Evolutionary conservation across 164 flowering plant genomes (phyloP).

Genomic region (Vitis riparia): DNA sequence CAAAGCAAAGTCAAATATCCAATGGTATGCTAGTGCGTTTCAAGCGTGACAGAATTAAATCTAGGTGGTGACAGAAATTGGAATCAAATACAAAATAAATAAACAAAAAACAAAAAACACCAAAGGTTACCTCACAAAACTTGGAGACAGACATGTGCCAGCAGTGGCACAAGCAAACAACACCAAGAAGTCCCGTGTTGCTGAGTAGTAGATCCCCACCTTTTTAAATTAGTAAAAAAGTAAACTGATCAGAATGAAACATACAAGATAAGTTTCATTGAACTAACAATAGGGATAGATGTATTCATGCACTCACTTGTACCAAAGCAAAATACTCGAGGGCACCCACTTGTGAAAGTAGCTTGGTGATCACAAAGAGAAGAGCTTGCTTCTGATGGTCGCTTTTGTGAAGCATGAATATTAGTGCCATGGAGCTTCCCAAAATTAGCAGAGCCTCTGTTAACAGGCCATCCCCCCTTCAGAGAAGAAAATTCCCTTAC

Average conservation of each 20-base stretch:
- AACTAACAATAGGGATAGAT: background rate
- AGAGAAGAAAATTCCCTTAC: constrained; percentile 18
- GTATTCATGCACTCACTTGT: constrained; percentile 37
- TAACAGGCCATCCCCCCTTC: constrained; percentile 18
- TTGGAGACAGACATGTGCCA: constrained; percentile 55
- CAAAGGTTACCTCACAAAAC: constrained; percentile 57
- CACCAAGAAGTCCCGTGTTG: constrained; percentile 58
- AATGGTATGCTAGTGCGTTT: background rate
- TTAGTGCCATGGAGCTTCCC: constrained; percentile 14
- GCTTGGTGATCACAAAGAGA: constrained; percentile 17
- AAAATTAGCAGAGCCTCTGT: constrained; percentile 8
- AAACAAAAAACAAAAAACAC: background rate
- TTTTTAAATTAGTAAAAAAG: constrained; percentile 12
- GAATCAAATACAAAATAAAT: background rate
- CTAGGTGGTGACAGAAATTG: too few species aligned
- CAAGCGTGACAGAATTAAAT: background rate
- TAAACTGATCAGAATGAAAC: constrained; percentile 3
- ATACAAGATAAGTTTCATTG: background rate
- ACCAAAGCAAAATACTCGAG: constrained; percentile 56
- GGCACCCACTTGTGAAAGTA: constrained; percentile 25
- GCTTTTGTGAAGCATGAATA: constrained; percentile 15
- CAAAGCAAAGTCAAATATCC: background rate
- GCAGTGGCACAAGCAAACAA: constrained; percentile 63
- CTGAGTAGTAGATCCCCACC: constrained; percentile 67
- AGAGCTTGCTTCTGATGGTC: constrained; percentile 18